Evolutionary conservation across 176 grass and related monocot species (phyloP), one percentile per base, ranked within the genome.

Genomic region (Zoysia pacifica): DNA sequence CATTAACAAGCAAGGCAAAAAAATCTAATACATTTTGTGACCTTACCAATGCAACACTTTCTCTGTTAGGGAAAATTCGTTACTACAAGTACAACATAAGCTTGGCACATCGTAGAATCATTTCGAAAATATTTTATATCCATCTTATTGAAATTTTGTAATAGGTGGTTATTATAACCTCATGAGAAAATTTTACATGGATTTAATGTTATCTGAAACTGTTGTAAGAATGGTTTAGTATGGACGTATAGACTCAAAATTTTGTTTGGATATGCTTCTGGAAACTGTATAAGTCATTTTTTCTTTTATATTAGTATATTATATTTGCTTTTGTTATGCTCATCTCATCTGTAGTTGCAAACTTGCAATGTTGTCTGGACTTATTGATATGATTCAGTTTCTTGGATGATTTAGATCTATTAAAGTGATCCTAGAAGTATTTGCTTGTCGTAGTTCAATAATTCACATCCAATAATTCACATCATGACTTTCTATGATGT

Each of bases 401-500:
- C 77, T 20, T 74, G 43, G 4, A 81, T 44, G 8, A 12, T 0
- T 80, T 72, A 58, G 6, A 12, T 51, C 2, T 67, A 20, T 54
- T 54, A 67, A 67, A 41, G 50, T 52, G 72, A 11, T 82, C 66
- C 9, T 60, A 52, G 10, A 83, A 55, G 20, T 51, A 72, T 35
- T 61, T 68, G 20, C 20, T 78, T 79, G n/a, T 55, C 76, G 40
- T 76, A 28, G 28, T 67, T 80, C 36, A 35, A 28, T 65, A 39
- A 58, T 77, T 18, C 35, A 40, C 73, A 70, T 48, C 54, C 36
- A 35, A 28, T 65, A 39, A 58, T 77, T 18, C 35, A 40, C 73
- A 70, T 48, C 54, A 73, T 81, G 46, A 59, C 28, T 65, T 83
- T 72, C 62, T 60, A 52, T n/a, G 7, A 62, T 70, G 40, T 69